Evolutionary conservation across 257 asterid genomes (phyloP), one percentile per base, ranked within the genome.

Genomic region (Hygrophila difformis): DNA sequence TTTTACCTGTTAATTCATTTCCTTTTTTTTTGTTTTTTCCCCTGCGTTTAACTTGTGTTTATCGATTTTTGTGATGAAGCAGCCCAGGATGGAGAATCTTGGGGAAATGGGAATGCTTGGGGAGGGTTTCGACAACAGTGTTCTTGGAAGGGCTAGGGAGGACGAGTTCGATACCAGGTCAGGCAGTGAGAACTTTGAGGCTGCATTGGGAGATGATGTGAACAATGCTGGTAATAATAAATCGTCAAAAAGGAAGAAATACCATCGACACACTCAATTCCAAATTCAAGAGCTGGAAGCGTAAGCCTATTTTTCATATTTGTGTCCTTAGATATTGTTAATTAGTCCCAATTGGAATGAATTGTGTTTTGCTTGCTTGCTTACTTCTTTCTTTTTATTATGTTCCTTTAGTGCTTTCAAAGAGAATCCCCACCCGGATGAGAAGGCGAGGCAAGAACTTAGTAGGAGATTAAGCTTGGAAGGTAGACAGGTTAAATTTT

Each of bases 351-450:
- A 26, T 26, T 26, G 4, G 31, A 26, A 5, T 1, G 31, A 26
- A n/a, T n/a, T n/a, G n/a, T n/a, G n/a, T n/a, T n/a, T n/a, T n/a
- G n/a, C n/a, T n/a, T n/a, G n/a, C n/a, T n/a, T n/a, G n/a, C n/a
- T n/a, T n/a, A n/a, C n/a, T n/a, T n/a, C n/a, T n/a, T n/a, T n/a
- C n/a, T n/a, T n/a, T n/a, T n/a, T n/a, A n/a, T n/a, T n/a, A 47
- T 12, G 6, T 39, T 16, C 14, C 5, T 51, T 12, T 55, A 88
- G 97, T 66, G 52, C 73, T 44, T 88, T 88, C 74, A 88, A 84
- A 69, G 94, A 81, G 67, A 84, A 79, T 34, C 93, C 94, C 0
- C 96, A 88, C 48, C 97, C 96, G 4, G 94, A 81, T 29, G 97
- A 88, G 76, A 88, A 81, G 47, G 79, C 71, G 23, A 67, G 96